Evolutionary conservation across 805 yeast species (phyloP), one percentile per base, ranked within the genome.

Genomic region (Metschnikowia borealis): DNA sequence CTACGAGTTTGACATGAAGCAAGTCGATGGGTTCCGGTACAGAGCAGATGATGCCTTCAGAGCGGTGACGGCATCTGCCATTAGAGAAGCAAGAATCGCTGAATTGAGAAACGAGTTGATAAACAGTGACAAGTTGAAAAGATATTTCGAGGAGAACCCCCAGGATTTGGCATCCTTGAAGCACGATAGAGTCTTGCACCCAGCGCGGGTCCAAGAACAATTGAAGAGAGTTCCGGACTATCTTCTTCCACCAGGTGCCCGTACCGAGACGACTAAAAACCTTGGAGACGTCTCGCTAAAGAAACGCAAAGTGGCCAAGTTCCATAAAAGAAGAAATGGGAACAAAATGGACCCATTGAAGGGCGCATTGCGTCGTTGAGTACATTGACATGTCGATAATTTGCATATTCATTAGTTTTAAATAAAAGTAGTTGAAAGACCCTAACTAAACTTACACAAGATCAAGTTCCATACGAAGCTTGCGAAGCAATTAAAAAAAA

Each of bases 31-130:
- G 21, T 94, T 94, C 79, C 82, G 98, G 62, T 94, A 94, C 68
- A 84, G 99, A 77, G 84, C 89, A 73, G 97, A 94, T 62, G 99
- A 94, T 70, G 97, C 96, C 0, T 94, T 92, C 72, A 81, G 98
- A 70, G 87, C 98, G 0, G 96, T 94, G 21, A 94, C 99, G 0
- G 82, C 82, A 50, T 84, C 86, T 8, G 87, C 96, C 0, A 82
- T 94, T 23, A 83, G 97, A 68, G 97, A 94, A 62, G 98, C 98
- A 0, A 81, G 98, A 62, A 79, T 90, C 50, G 87, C 83, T 66
- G 99, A 94, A 64, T 78, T 92, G 66, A 87, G 87, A 66, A 80
- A 84, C 57, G 98, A 94, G 68, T 75, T 94, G 65, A 73, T 94
- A 54, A 82, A 92, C 40, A 87, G 95, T 59, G 97, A 89, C 51